These are phyloP conservation scores for Pseudofabraea citricarpa DNA, from an alignment of 2,329 filamentous ascomycete species.

Conservation along the genomic window DNA sequence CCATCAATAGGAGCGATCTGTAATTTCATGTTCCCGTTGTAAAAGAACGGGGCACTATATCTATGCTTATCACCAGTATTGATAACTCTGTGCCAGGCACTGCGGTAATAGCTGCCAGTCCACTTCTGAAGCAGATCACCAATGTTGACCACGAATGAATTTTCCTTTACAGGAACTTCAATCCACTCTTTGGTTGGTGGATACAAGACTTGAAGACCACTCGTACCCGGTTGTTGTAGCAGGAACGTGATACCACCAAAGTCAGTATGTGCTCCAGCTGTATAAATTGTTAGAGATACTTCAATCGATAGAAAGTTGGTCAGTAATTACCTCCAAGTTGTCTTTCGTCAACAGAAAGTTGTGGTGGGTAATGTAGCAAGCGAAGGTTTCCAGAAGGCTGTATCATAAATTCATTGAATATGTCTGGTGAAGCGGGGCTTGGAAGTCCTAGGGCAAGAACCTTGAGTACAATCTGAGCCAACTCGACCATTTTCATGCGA, in stretches of 20 bases:
- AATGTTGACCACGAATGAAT: conserved; percentile 42
- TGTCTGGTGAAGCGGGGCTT: conserved; percentile 32
- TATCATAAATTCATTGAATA: conserved; percentile 36
- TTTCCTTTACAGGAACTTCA: conserved; percentile 33
- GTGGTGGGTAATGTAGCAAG: conserved; percentile 43
- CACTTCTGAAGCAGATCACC: conserved; percentile 41
- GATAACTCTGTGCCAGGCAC: conserved; percentile 46
- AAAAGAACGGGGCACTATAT: conserved; percentile 49
- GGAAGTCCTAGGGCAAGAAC: conserved; percentile 37
- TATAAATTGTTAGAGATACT: conserved; percentile 18
- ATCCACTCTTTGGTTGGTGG: conserved; percentile 34
- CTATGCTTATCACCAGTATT: conserved; percentile 41
- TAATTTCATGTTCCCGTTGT: conserved; percentile 43
- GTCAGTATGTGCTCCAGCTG: conserved; percentile 44
- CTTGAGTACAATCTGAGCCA: conserved; percentile 32
- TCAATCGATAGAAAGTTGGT: conserved; percentile 20
- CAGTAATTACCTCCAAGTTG: conserved; percentile 2
- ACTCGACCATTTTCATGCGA: conserved; percentile 29
- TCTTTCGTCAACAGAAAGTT: conserved; percentile 19
- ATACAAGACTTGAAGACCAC: conserved; percentile 45
- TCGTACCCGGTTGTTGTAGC: conserved; percentile 38
- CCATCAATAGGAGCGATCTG: conserved; percentile 12
- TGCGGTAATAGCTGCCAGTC: conserved; percentile 44
- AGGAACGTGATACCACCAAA: conserved; percentile 48
- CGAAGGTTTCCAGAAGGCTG: conserved; percentile 36